Percentiles rank a stretch among this genome's conserved stretches.
These are phyloP conservation scores for Chaetomium cochliodes DNA, from an alignment of 495 filamentous ascomycete species.

Conservation along the genomic window DNA sequence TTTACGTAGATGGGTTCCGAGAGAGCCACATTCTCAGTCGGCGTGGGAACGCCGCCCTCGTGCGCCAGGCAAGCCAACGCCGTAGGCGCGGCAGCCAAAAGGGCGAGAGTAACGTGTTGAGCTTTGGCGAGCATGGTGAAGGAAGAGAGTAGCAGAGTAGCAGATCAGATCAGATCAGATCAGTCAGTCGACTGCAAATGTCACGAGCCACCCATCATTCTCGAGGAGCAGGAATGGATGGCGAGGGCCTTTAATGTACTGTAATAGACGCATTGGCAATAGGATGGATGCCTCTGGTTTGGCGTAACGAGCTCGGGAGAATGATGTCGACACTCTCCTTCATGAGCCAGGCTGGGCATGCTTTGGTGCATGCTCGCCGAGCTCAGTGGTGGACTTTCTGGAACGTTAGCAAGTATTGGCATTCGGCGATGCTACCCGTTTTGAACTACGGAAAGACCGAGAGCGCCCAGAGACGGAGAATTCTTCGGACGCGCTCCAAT, in stretches of 20 bases:
- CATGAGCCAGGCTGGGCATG: not conserved
- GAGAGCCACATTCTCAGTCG: not conserved
- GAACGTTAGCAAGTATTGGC: not conserved
- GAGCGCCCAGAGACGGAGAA: not conserved
- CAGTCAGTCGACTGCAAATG: too few relatives aligned
- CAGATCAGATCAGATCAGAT: not conserved
- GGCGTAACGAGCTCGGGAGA: not conserved
- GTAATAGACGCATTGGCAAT: not conserved
- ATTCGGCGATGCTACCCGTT: not conserved
- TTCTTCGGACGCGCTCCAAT: not conserved
- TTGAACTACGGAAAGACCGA: not conserved
- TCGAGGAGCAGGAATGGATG: too few relatives aligned
- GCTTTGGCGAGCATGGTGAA: not conserved
- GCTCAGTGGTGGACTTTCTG: not conserved
- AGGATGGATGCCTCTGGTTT: not conserved
- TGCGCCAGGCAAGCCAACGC: not conserved
- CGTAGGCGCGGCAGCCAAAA: not conserved
- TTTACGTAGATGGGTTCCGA: not conserved
- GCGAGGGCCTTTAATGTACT: not conserved
- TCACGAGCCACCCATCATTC: too few relatives aligned
- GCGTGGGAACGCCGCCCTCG: not conserved
- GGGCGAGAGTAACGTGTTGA: not conserved
- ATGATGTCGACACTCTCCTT: not conserved
- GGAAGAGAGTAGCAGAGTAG: too few relatives aligned
- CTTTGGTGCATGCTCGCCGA: not conserved